Percentiles rank a stretch among this genome's conserved stretches.
Evolutionary conservation across 495 filamentous ascomycete species (phyloP).

Genomic region (Podospora comata): DNA sequence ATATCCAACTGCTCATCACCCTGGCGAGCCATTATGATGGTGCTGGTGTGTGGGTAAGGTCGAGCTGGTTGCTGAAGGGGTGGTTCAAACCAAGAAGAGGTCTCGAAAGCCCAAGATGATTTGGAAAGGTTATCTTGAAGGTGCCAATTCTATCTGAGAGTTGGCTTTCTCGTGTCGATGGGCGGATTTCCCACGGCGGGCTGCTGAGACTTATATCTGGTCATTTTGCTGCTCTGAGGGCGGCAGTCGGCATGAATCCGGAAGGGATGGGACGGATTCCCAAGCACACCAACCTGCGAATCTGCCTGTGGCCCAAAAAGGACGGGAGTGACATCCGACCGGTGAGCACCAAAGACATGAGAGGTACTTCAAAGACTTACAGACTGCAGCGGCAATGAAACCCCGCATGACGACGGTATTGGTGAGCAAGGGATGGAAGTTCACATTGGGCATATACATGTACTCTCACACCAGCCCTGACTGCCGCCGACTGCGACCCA

Average conservation of each 20-base stretch:
- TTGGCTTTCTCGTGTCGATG: neutral
- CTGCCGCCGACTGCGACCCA: neutral
- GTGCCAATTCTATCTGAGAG: neutral
- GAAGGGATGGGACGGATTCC: neutral
- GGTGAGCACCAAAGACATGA: conserved; percentile 1
- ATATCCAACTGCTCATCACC: neutral
- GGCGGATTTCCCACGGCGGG: neutral
- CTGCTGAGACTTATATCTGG: neutral
- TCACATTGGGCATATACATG: neutral
- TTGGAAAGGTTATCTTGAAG: neutral
- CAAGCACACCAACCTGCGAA: neutral
- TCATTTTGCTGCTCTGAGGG: neutral
- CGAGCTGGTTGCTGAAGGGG: neutral
- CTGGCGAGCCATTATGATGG: neutral
- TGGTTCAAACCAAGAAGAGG: neutral
- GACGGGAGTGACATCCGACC: neutral
- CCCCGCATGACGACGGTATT: neutral
- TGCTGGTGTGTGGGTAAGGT: neutral
- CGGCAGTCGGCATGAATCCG: neutral
- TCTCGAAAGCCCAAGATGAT: neutral
- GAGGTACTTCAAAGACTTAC: neutral
- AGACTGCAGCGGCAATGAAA: conserved; percentile 2
- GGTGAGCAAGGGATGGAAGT: neutral
- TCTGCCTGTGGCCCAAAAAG: neutral
- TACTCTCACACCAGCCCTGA: neutral